phyloP scores from a whole-genome alignment of 495 filamentous ascomycete species.

The Aspergillus affinis region DNA sequence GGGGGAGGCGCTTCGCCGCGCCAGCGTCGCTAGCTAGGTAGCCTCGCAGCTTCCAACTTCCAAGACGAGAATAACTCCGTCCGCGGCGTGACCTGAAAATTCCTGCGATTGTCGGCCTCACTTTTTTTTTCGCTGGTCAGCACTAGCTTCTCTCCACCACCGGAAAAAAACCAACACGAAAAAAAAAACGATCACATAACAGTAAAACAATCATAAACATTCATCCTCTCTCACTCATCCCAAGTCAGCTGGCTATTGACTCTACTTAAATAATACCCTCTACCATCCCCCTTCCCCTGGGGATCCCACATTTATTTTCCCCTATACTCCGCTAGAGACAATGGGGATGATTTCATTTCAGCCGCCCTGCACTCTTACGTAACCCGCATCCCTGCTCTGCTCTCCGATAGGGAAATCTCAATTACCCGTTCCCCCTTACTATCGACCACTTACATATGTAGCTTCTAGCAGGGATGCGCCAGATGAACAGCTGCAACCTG shows the following conservation, averaged over 20 bases:
- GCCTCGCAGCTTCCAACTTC: not conserved
- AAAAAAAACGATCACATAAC: constrained; percentile 4
- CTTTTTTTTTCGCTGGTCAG: not conserved
- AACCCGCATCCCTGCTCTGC: constrained; percentile 1
- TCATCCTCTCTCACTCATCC: not conserved
- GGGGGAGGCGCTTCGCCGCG: not conserved
- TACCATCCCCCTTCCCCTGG: not conserved
- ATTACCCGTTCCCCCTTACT: not conserved
- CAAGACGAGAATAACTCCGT: constrained; percentile 6
- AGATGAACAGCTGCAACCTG: constrained; percentile 7
- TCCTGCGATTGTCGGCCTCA: not conserved
- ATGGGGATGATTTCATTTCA: constrained; percentile 7
- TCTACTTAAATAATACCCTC: not conserved
- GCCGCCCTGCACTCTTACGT: constrained; percentile 16
- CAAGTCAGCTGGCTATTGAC: not conserved
- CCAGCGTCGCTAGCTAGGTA: not conserved
- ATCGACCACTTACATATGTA: not conserved
- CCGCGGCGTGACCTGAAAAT: constrained; percentile 10
- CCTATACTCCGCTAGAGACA: not conserved
- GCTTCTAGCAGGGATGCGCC: not conserved
- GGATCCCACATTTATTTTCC: not conserved
- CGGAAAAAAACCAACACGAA: not conserved
- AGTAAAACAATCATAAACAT: not conserved
- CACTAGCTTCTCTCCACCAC: not conserved
- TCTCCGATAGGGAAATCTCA: not conserved